Evolutionary conservation across 495 filamentous ascomycete species (phyloP), one percentile per base, ranked within the genome.

Genomic region (Penicillium coprophilum): DNA sequence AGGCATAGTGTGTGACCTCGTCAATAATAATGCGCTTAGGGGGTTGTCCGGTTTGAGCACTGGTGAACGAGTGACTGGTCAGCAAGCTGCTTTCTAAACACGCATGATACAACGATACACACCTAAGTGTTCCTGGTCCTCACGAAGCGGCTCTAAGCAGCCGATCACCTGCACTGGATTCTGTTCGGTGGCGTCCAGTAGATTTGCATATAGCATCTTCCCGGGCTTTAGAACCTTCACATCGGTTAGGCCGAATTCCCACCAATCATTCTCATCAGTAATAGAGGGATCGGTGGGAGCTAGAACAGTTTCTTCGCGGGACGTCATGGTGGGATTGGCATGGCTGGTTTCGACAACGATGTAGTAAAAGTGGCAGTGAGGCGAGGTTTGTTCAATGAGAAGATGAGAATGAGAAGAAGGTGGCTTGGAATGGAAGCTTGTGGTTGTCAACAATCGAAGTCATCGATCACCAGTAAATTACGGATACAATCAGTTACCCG

Each of bases 1-100:
- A 88, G 0, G 90, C 85, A 71, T 85, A 95, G 9, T 79, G 74
- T 9, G 75, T 76, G 0, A 89, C 85, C 45, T 81, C 74, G 34
- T 77, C 71, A 45, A 92, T 80, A 53, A 89, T 82, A 60, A 93
- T 83, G 55, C 80, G 75, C 32, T 81, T 80, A 9, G 74, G 67
- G 76, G 57, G 67, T 76, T 63, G 63, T 75, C 62, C 62, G 74
- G 64, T 62, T 82, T 60, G 69, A 71, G 58, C 63, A 82, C 84
- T 74, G 51, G 34, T 27, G 21, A 53, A 21, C 41, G 24, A 48
- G 24, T 43, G 21, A 51, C 8, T 51, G 24, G 58, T 78, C 32
- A 80, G 70, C 53, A 56, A 55, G n/a, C 17, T 52, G 31, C 32
- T 58, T 50, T 36, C 46, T 45, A 58, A 27, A 47, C 46, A 23